Percentiles rank a stretch among this genome's conserved stretches.
phyloP scores from a whole-genome alignment of 331 rosid genomes.

The Stylosanthes scabra region DNA sequence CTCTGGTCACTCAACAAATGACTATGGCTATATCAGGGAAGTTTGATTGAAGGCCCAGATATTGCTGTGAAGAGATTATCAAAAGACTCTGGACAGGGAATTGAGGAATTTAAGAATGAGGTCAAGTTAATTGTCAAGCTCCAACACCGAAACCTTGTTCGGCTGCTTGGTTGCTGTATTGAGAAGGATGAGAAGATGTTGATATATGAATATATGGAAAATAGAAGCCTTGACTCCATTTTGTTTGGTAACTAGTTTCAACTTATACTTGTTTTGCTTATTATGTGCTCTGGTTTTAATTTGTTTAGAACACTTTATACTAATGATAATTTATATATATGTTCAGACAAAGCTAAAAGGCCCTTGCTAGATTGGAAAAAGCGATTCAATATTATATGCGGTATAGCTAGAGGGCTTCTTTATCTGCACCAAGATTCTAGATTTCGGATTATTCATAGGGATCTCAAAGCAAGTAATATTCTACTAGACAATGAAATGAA shows the following conservation, averaged over 20 bases:
- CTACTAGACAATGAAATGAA: constrained; percentile 74
- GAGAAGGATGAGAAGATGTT: constrained; percentile 70
- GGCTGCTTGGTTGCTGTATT: constrained; percentile 76
- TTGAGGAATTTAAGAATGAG: constrained; percentile 82
- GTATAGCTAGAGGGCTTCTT: constrained; percentile 86
- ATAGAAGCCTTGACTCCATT: constrained; percentile 75
- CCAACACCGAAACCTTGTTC: constrained; percentile 88
- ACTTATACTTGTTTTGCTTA: constrained; percentile 5
- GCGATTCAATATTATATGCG: constrained; percentile 70
- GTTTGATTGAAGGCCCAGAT: constrained; percentile 58
- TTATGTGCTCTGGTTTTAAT: not conserved
- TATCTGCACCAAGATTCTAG: constrained; percentile 90
- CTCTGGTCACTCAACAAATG: constrained; percentile 7
- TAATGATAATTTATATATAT: constrained; percentile 11
- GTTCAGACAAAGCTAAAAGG: constrained; percentile 53
- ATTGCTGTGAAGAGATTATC: constrained; percentile 85
- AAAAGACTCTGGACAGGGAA: constrained; percentile 74
- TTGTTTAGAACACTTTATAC: not conserved
- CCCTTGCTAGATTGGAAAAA: constrained; percentile 58
- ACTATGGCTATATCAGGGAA: constrained; percentile 60
- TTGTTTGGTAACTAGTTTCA: constrained; percentile 63
- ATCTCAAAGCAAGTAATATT: constrained; percentile 85
- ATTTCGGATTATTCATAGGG: constrained; percentile 82
- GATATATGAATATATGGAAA: constrained; percentile 86
- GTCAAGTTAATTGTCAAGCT: constrained; percentile 75